These are phyloP conservation scores for Jatropha podagrica DNA, from an alignment of 441 rosid genomes.

Conservation along the genomic window DNA sequence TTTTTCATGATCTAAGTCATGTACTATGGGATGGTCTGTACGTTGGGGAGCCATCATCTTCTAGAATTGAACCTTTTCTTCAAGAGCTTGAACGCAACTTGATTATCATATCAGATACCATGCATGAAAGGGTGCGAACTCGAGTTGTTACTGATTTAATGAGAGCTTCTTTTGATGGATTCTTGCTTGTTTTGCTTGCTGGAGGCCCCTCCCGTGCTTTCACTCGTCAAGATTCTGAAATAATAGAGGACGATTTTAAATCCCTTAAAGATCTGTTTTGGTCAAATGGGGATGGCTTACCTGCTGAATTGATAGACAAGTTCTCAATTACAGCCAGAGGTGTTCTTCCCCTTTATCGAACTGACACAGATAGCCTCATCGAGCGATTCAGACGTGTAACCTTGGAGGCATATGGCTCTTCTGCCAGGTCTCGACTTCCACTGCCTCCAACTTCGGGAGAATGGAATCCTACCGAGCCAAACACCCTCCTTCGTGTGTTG, in stretches of 20 bases:
- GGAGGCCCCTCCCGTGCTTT: constrained; percentile 96
- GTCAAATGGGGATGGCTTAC: constrained; percentile 96
- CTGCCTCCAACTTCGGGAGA: constrained; percentile 90
- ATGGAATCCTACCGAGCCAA: constrained; percentile 88
- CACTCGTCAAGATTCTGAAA: constrained; percentile 66
- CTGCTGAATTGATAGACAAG: constrained; percentile 73
- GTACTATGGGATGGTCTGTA: constrained; percentile 89
- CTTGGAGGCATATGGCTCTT: constrained; percentile 71
- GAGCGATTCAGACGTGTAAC: constrained; percentile 71
- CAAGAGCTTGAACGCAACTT: constrained; percentile 73
- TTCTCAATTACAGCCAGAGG: constrained; percentile 62
- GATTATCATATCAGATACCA: constrained; percentile 58
- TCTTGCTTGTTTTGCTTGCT: constrained; percentile 86
- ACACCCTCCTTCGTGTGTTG: constrained; percentile 78
- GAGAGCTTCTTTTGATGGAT: constrained; percentile 93
- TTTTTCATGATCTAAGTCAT: constrained; percentile 82
- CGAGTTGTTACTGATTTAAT: constrained; percentile 75
- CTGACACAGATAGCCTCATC: constrained; percentile 77
- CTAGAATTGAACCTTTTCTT: constrained; percentile 74
- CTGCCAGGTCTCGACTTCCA: constrained; percentile 82
- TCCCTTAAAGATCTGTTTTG: constrained; percentile 81
- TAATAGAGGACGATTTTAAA: constrained; percentile 88
- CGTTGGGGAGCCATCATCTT: constrained; percentile 67
- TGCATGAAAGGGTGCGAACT: constrained; percentile 80
- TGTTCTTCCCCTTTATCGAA: constrained; percentile 73